Percentiles rank a stretch among this genome's conserved stretches.
These are phyloP conservation scores for Climacium dendroides DNA, from an alignment of 225 moss, liverwort and hornwort species.

Conservation along the genomic window DNA sequence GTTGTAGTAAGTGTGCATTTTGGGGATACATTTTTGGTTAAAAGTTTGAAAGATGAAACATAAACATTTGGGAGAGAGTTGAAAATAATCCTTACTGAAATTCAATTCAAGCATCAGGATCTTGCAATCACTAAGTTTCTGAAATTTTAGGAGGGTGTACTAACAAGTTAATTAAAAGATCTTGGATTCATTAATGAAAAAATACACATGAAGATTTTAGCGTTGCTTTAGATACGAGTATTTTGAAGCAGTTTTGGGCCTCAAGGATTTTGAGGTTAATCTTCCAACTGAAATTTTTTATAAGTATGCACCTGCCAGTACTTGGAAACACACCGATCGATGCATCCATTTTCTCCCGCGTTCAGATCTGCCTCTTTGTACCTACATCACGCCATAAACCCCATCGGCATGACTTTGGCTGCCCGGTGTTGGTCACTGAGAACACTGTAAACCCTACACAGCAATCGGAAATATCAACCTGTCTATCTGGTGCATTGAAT, in stretches of 20 bases:
- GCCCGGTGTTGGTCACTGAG: too few relatives aligned
- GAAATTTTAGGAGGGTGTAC: not conserved
- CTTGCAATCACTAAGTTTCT: not conserved
- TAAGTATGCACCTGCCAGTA: conserved; percentile 68
- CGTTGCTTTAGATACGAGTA: not conserved
- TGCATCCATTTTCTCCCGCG: conserved; percentile 82
- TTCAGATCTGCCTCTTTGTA: conserved; percentile 81
- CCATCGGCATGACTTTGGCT: not conserved
- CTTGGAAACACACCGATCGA: conserved; percentile 81
- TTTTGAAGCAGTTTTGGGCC: too few relatives aligned
- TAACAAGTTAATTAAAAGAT: not conserved
- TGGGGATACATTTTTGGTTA: too few relatives aligned
- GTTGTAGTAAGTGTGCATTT: not conserved
- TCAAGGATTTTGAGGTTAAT: too few relatives aligned
- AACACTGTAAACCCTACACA: not conserved
- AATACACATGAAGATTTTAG: not conserved
- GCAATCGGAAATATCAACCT: not conserved
- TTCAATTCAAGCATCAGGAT: not conserved
- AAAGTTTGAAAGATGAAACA: not conserved
- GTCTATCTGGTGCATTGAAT: not conserved
- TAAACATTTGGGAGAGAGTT: not conserved
- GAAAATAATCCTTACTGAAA: not conserved
- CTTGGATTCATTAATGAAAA: not conserved
- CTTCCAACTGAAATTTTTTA: not conserved
- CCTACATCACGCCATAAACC: conserved; percentile 15